phyloP scores from a whole-genome alignment of 768 basidiomycete genomes.

The Tylopilus felleus region DNA sequence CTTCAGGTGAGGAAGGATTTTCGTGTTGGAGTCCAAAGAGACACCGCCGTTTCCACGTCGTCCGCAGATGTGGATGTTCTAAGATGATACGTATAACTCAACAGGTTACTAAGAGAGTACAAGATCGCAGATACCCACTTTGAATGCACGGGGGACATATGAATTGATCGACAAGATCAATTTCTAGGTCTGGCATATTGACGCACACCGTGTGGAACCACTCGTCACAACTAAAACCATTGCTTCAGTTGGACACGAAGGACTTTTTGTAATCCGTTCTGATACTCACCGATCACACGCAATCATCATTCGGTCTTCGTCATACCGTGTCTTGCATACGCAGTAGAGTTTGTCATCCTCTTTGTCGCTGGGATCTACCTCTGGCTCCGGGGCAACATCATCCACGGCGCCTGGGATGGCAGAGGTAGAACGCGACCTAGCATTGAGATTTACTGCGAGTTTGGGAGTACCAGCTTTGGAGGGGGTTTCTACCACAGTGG shows the following conservation, averaged over 20 bases:
- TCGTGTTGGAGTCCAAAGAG: conserved; percentile 64
- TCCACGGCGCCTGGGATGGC: conserved; percentile 52
- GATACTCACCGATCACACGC: conserved; percentile 80
- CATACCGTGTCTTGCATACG: conserved; percentile 82
- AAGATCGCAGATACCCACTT: conserved; percentile 46
- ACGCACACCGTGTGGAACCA: conserved; percentile 93
- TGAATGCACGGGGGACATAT: conserved; percentile 78
- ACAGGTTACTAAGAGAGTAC: neutral
- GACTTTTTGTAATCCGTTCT: neutral
- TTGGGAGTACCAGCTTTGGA: conserved; percentile 23
- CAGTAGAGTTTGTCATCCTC: conserved; percentile 73
- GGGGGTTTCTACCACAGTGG: conserved; percentile 7
- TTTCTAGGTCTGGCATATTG: conserved; percentile 71
- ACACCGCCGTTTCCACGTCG: conserved; percentile 80
- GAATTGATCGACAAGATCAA: conserved; percentile 90
- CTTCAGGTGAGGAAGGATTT: conserved; percentile 56
- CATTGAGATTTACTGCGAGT: conserved; percentile 25
- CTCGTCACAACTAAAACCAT: conserved; percentile 70
- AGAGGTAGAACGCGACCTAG: conserved; percentile 69
- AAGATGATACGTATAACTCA: conserved; percentile 1
- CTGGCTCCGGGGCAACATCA: conserved; percentile 46
- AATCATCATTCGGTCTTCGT: conserved; percentile 88
- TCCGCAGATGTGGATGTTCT: conserved; percentile 62
- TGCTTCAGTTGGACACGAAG: neutral
- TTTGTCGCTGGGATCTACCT: conserved; percentile 41